Evolutionary conservation across 805 yeast genomes (phyloP).

Genomic region (Hyphopichia homilentoma): DNA sequence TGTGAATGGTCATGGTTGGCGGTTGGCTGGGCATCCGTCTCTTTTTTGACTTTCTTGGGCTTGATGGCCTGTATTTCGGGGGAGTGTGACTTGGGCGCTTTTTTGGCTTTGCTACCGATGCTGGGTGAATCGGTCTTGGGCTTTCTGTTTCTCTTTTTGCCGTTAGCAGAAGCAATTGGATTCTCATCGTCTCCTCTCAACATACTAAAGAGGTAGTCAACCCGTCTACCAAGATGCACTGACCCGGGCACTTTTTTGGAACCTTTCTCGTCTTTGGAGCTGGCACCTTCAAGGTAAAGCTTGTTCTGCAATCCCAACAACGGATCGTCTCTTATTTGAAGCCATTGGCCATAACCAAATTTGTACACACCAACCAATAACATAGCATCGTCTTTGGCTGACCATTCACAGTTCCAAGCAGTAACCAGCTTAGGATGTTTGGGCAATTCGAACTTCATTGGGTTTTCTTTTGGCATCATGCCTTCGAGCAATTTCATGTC

Average conservation of each 20-base stretch:
- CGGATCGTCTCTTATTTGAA: constrained; percentile 93
- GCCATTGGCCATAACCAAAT: constrained; percentile 97
- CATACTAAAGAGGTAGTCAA: constrained; percentile 76
- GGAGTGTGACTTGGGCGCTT: constrained; percentile 12
- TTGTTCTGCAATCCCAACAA: constrained; percentile 80
- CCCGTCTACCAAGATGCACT: constrained; percentile 87
- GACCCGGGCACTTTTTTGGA: constrained; percentile 82
- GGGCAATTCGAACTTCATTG: constrained; percentile 56
- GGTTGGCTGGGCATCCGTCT: constrained; percentile 7
- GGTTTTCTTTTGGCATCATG: constrained; percentile 50
- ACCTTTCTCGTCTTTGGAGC: constrained; percentile 20
- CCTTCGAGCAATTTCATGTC: constrained; percentile 69
- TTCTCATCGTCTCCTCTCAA: constrained; percentile 55
- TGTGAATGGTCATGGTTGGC: constrained; percentile 5
- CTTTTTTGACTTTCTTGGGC: constrained; percentile 5
- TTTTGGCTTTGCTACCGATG: constrained; percentile 13
- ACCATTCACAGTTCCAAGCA: constrained; percentile 93
- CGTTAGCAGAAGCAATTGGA: constrained; percentile 7
- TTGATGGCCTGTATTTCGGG: constrained; percentile 12
- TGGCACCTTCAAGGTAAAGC: constrained; percentile 55
- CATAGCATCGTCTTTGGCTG: constrained; percentile 76
- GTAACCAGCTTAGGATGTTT: constrained; percentile 72
- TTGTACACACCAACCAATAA: constrained; percentile 81
- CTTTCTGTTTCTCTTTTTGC: constrained; percentile 14
- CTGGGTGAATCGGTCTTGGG: constrained; percentile 10